Evolutionary conservation across 2,329 filamentous ascomycete species (phyloP), one percentile per base, ranked within the genome.

Genomic region (Thelonectria olida): DNA sequence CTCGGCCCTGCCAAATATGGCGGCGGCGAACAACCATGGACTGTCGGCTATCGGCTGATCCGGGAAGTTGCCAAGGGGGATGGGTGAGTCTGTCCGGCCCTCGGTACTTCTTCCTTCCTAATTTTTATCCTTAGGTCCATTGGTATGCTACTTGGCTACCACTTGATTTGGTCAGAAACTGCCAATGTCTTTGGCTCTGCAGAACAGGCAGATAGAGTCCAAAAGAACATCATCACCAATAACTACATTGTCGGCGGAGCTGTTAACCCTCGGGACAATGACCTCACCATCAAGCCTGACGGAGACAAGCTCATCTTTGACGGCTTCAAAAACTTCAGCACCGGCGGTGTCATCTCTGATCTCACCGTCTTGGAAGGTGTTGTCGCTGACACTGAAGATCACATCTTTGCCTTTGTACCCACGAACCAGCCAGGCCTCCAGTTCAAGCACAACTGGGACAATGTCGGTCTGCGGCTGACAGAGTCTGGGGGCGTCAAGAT

Each of bases 221-320:
- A 88, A 58, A 78, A 87, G 62, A 74, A 83, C 51, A 87, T 90
- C 68, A 82, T 88, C 61, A 74, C 79, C 17, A 89, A 89, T 75
- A 90, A 90, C 72, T 88, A 86, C 74, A 90, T 89, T 63, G 81
- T 90, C 13, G 87, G 88, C 7, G 88, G 85, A 22, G 85, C 88
- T 0, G 88, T 90, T 19, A 90, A 90, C 64, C 88, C 87, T 0
- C 83, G 88, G 4, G 87, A 90, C 69, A 85, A 78, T 38, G 87
- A 90, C 66, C 74, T 89, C 8, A 83, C 80, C 27, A 87, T 89
- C 62, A 85, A 79, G 0, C 73, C 79, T 2, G 79, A 86, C 1
- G 85, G 84, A 1, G 83, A 87, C 4, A 75, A 82, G 2, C 72
- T 90, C 13, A 72, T 88, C 2, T 90, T 88, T 73, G 84, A 85